Evolutionary conservation across 768 basidiomycete species (phyloP).

Genomic region (Trametes coccinea): DNA sequence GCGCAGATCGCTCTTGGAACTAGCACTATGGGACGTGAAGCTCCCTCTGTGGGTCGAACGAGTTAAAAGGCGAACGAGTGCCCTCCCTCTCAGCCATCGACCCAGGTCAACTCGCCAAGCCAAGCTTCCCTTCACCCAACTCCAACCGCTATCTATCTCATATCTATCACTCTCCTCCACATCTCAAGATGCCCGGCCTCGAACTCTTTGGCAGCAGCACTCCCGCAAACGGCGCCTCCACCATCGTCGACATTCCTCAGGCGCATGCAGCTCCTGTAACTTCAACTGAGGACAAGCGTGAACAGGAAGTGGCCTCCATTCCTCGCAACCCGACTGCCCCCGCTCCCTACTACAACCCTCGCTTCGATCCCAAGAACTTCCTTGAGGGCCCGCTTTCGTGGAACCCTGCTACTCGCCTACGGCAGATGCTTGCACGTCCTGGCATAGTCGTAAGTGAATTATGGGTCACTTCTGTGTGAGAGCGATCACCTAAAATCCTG

Average conservation of each 20-base stretch:
- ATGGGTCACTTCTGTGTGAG: background rate
- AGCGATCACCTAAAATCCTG: background rate
- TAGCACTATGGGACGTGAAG: background rate
- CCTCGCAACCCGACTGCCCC: conserved; percentile 15
- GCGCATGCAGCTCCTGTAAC: conserved; percentile 1
- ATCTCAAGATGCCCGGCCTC: conserved; percentile 29
- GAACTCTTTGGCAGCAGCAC: conserved; percentile 28
- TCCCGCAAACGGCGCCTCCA: conserved; percentile 18
- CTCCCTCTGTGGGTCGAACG: background rate
- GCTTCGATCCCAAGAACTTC: conserved; percentile 68
- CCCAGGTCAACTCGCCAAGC: conserved; percentile 3
- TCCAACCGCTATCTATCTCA: background rate
- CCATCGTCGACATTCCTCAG: conserved; percentile 19
- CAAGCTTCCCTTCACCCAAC: background rate
- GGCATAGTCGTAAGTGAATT: conserved; percentile 65
- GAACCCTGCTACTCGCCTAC: conserved; percentile 70
- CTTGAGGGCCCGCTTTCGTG: conserved; percentile 66
- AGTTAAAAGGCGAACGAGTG: background rate
- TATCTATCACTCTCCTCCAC: conserved; percentile 12
- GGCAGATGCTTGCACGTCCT: conserved; percentile 55
- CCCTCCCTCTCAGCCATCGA: background rate
- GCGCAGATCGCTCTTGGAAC: background rate
- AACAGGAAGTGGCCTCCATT: background rate
- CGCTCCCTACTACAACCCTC: conserved; percentile 60
- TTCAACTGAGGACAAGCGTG: background rate